Percentiles rank a stretch among this genome's conserved stretches.
Evolutionary conservation across 2,329 filamentous ascomycete genomes (phyloP).

Genomic region (Verticillium dahliae): DNA sequence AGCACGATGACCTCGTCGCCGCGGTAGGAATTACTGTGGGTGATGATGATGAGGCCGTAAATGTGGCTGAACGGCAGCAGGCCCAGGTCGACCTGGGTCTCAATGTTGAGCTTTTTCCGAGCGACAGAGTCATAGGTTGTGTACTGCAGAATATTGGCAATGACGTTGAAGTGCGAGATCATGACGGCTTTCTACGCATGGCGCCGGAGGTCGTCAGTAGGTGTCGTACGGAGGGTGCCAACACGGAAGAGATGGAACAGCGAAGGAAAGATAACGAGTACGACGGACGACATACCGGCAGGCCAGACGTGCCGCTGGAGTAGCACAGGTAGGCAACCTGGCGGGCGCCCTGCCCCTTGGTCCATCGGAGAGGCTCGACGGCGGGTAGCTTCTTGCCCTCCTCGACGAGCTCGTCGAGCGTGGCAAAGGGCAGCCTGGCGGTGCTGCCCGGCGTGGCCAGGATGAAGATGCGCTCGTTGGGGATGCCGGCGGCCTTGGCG

Average conservation of each 20-base stretch:
- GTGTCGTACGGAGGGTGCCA: too few relatives aligned
- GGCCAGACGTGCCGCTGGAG: slow-evolving; percentile 71
- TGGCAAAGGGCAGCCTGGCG: slow-evolving; percentile 49
- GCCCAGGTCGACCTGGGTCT: slow-evolving; percentile 48
- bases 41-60: slow-evolving; percentile 68
- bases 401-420: slow-evolving; percentile 58
- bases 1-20: slow-evolving; percentile 70
- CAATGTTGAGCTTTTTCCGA: slow-evolving; percentile 27
- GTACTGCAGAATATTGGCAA: slow-evolving; percentile 66
- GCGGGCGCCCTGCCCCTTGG: slow-evolving; percentile 56
- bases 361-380: slow-evolving; percentile 52
- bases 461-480: slow-evolving; percentile 58
- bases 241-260: too few relatives aligned
- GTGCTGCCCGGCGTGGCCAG: slow-evolving; percentile 58
- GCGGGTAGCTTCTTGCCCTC: slow-evolving; percentile 49
- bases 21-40: slow-evolving; percentile 57
- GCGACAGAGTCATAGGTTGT: slow-evolving; percentile 31
- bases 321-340: slow-evolving; percentile 74
- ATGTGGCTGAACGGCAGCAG: slow-evolving; percentile 80
- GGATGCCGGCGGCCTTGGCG: slow-evolving; percentile 52
- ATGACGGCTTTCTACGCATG: slow-evolving; percentile 66
- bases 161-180: slow-evolving; percentile 75
- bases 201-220: slow-evolving; percentile 4
- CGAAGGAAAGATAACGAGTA: not conserved
- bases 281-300: slow-evolving; percentile 48